phyloP scores from a whole-genome alignment of 1,284 basidiomycete species.

The Albatrellus sp. region DNA sequence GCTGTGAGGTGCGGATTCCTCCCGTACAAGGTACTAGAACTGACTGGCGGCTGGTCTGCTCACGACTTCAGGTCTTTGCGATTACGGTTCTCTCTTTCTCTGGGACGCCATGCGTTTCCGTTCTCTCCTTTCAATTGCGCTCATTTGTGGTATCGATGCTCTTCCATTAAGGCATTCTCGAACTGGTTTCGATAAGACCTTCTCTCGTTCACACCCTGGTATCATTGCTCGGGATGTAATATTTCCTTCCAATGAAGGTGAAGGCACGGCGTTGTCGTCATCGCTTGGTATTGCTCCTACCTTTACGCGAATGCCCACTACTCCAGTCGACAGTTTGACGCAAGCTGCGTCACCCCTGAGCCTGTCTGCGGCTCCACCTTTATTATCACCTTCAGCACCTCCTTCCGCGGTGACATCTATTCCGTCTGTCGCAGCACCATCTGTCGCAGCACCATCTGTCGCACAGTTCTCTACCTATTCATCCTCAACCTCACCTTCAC shows the following conservation, averaged over 20 bases:
- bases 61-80: not conserved
- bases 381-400: not conserved
- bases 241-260: not conserved
- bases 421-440: not conserved
- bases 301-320: not conserved
- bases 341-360: not conserved
- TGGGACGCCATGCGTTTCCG: slow-evolving; percentile 3
- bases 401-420: not conserved
- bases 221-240: not conserved
- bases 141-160: not conserved
- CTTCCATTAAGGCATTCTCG: slow-evolving; percentile 2
- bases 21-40: no score
- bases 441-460: no score
- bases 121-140: slow-evolving; percentile 3
- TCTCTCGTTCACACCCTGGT: not conserved
- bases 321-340: not conserved
- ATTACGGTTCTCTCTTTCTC: not conserved
- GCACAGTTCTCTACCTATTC: not conserved
- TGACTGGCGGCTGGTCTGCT: no score
- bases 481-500: not conserved
- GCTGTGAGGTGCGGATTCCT: no score
- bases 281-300: not conserved
- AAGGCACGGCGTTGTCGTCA: not conserved
- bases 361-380: not conserved
- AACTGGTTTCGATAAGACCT: slow-evolving; percentile 1